Evolutionary conservation across 1,284 basidiomycete species (phyloP), one percentile per base, ranked within the genome.

Genomic region (Tilletia indica): DNA sequence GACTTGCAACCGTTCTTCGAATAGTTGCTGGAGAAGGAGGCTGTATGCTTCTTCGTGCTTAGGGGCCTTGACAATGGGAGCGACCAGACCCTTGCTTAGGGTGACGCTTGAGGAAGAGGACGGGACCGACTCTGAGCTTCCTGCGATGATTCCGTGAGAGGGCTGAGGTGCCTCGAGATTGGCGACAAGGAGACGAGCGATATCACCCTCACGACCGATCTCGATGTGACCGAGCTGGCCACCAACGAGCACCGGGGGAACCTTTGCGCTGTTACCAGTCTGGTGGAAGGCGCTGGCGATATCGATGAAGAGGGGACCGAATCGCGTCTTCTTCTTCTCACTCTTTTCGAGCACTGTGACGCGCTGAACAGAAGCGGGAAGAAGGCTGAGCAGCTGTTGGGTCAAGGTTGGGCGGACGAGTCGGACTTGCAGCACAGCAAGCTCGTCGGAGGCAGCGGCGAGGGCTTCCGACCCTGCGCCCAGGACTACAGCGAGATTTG

Each of bases 1-100:
- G 72, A 99, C 88, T 74, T 93, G 90, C 2, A 99, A 87, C 1
- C 93, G 89, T n/a, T 91, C 89, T 39, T 87, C 87, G 81, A 98
- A 97, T 48, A 96, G 86, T 76, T 93, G 91, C 38, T 89, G 86
- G 68, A 99, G 90, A 69, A 98, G 91, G 82, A 91, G 91, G 76
- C 91, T 93, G 87, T 99, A 99, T 4, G 94, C 91, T 14, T 89
- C 87, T 86, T 99, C 96, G 84, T 97, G 93, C 82, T 91, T 90
- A 42, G 94, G 94, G 49, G 93, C 67, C 71, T 70, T 70, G 49
- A 83, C 73, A 2, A 82, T 71, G 47, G 85, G 72, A 12, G 85
- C 83, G n/a, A 79, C 70, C 54, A 84, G 74, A 72, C 85, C 83
- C 54, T 85, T 82, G 31, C 80, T 79, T 56, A 85, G 31, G 36